Conservation (phyloP, 495 filamentous ascomycete genomes). For the Cercophora samala region DNA sequence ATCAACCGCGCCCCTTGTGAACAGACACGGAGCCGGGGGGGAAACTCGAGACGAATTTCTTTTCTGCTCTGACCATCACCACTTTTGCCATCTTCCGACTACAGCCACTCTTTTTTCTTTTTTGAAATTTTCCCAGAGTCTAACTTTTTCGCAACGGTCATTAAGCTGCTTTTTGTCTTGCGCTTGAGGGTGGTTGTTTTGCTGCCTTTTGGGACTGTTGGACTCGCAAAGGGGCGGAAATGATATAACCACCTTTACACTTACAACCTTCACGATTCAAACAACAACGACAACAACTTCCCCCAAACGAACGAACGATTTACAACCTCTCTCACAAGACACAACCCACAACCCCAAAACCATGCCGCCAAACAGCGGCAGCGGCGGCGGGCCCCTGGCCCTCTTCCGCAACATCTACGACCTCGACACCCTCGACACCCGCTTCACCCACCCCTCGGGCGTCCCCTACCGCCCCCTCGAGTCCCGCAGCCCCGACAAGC, state of each 20-base stretch:
- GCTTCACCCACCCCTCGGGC: constrained; percentile 71
- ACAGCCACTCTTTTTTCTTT: background rate
- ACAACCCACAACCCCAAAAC: background rate
- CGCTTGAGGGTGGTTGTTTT: too few relatives aligned
- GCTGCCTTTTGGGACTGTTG: background rate
- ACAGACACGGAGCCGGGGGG: background rate
- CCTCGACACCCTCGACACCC: constrained; percentile 89
- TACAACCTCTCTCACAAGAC: background rate
- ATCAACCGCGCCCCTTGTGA: background rate
- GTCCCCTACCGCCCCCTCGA: constrained; percentile 72
- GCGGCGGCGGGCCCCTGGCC: constrained; percentile 15
- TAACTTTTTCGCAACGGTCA: background rate
- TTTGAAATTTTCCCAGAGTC: too few relatives aligned
- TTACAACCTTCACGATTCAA: background rate
- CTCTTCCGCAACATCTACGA: constrained; percentile 62
- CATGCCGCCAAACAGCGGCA: constrained; percentile 15
- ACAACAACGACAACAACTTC: too few relatives aligned
- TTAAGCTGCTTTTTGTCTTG: background rate
- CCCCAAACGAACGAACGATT: too few relatives aligned
- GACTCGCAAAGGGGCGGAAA: background rate
- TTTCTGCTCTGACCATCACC: background rate
- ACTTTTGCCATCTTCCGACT: background rate
- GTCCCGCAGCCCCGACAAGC: constrained; percentile 88
- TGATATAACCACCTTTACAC: background rate
- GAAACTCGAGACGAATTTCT: background rate